Evolutionary conservation across 1,284 basidiomycete species (phyloP).

Genomic region (Melanopsichium pennsylvanicum): DNA sequence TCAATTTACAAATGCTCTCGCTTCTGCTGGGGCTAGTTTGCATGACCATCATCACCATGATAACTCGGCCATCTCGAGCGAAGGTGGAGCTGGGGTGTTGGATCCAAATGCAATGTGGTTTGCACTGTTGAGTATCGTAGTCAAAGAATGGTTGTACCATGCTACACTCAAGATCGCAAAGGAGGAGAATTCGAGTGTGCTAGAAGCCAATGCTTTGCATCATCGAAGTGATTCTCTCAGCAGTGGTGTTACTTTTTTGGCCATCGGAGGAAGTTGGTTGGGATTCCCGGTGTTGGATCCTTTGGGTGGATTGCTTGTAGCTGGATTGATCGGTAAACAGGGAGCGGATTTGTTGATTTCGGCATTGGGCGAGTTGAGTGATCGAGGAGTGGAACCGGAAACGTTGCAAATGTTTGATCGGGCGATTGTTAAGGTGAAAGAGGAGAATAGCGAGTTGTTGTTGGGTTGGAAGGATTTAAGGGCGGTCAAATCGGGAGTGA

Average conservation of each 20-base stretch:
- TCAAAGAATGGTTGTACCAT: constrained; percentile 89
- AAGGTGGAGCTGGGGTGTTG: constrained; percentile 68
- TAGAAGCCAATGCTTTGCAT: constrained; percentile 72
- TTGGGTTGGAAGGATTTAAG: constrained; percentile 51
- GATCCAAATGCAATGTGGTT: constrained; percentile 98
- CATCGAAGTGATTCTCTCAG: constrained; percentile 82
- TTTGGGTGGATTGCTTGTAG: constrained; percentile 89
- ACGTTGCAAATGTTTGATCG: constrained; percentile 71
- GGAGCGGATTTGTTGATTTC: constrained; percentile 77
- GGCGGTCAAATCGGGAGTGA: constrained; percentile 57
- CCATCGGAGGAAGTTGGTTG: constrained; percentile 77
- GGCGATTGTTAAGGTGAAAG: constrained; percentile 67
- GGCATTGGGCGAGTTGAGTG: constrained; percentile 83
- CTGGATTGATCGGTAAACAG: constrained; percentile 85
- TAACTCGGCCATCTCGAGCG: too few species aligned
- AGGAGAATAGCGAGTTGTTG: constrained; percentile 12
- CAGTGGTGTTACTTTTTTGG: constrained; percentile 57
- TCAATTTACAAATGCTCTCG: constrained; percentile 71
- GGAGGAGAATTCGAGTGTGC: constrained; percentile 85
- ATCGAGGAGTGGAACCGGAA: constrained; percentile 77
- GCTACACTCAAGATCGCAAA: constrained; percentile 76
- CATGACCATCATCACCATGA: constrained; percentile 75
- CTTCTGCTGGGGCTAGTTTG: constrained; percentile 66
- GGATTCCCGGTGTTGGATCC: constrained; percentile 87
- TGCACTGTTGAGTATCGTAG: constrained; percentile 78